A percentile compares a stretch with the other conserved stretches of the same genome.
Conservation (phyloP, 768 basidiomycete genomes). For the Dictyophora rubrovolvata region DNA sequence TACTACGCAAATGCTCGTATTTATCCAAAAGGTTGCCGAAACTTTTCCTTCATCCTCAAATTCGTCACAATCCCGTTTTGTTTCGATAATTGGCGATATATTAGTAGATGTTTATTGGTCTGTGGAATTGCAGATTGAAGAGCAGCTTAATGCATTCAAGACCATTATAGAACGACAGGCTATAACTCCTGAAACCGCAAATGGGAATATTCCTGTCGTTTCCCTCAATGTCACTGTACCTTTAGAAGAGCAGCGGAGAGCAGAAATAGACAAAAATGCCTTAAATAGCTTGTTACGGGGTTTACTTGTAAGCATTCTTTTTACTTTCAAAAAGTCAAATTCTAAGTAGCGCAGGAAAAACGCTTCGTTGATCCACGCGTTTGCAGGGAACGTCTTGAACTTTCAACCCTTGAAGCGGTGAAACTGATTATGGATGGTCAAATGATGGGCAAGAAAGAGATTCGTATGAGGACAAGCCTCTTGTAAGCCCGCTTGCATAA, state of each 20-base stretch:
- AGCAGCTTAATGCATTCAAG: slow-evolving; percentile 49
- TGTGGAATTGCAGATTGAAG: slow-evolving; percentile 67
- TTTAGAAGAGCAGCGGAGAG: slow-evolving; percentile 16
- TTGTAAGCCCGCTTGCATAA: slow-evolving; percentile 42
- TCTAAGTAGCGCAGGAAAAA: not conserved
- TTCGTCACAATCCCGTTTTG: slow-evolving; percentile 20
- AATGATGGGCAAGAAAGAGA: slow-evolving; percentile 67
- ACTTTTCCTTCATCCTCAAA: slow-evolving; percentile 64
- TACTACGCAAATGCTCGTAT: slow-evolving; percentile 43
- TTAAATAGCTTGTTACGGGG: slow-evolving; percentile 48
- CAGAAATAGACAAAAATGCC: slow-evolving; percentile 54
- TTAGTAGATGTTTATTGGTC: slow-evolving; percentile 79
- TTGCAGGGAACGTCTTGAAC: slow-evolving; percentile 70
- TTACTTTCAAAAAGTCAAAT: not conserved
- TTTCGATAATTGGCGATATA: slow-evolving; percentile 46
- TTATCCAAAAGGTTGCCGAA: slow-evolving; percentile 51
- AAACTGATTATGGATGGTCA: slow-evolving; percentile 62
- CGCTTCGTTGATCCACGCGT: slow-evolving; percentile 48
- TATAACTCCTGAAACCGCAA: not conserved
- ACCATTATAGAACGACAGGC: slow-evolving; percentile 20
- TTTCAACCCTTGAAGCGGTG: slow-evolving; percentile 47
- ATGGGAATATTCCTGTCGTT: not conserved
- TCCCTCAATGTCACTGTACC: not conserved
- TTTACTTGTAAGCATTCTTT: slow-evolving; percentile 41
- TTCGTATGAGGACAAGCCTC: slow-evolving; percentile 67